Evolutionary conservation across 2,329 filamentous ascomycete genomes (phyloP).

Genomic region (Coniochaeta sp.): DNA sequence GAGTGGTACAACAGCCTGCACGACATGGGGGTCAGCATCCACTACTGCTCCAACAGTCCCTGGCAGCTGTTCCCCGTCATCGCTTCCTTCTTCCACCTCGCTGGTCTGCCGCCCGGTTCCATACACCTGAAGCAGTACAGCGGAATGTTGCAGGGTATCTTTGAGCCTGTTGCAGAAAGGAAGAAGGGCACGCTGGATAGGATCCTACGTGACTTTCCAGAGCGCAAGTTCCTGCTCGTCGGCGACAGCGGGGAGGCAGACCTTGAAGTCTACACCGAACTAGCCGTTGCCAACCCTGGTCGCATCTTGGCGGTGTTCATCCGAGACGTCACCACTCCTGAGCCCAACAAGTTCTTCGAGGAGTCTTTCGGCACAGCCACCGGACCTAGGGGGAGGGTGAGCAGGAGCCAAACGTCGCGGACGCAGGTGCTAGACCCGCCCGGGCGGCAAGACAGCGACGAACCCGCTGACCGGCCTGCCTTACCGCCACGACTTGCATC

Average conservation of each 20-base stretch:
- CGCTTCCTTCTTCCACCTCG: slow-evolving; percentile 73
- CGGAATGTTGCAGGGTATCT: slow-evolving; percentile 96
- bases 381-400: background rate
- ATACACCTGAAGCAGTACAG: slow-evolving; percentile 95
- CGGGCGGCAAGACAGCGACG: slow-evolving; percentile 11
- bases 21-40: slow-evolving; percentile 78
- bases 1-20: slow-evolving; percentile 83
- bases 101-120: slow-evolving; percentile 77
- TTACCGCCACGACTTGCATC: slow-evolving; percentile 24
- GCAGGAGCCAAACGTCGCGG: background rate
- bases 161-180: slow-evolving; percentile 91
- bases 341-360: slow-evolving; percentile 72
- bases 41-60: slow-evolving; percentile 98
- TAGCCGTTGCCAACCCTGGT: slow-evolving; percentile 77
- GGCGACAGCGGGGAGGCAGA: slow-evolving; percentile 97
- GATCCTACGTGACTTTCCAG: slow-evolving; percentile 82
- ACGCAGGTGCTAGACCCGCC: slow-evolving; percentile 18
- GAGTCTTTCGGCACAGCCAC: slow-evolving; percentile 32
- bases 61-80: slow-evolving; percentile 95
- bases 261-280: slow-evolving; percentile 91
- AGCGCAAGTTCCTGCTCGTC: slow-evolving; percentile 81
- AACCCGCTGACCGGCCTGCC: slow-evolving; percentile 18
- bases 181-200: slow-evolving; percentile 85
- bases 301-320: slow-evolving; percentile 87
- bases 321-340: slow-evolving; percentile 82